phyloP scores from a whole-genome alignment of 2,329 filamentous ascomycete species.

The Xylariaceae sp. region DNA sequence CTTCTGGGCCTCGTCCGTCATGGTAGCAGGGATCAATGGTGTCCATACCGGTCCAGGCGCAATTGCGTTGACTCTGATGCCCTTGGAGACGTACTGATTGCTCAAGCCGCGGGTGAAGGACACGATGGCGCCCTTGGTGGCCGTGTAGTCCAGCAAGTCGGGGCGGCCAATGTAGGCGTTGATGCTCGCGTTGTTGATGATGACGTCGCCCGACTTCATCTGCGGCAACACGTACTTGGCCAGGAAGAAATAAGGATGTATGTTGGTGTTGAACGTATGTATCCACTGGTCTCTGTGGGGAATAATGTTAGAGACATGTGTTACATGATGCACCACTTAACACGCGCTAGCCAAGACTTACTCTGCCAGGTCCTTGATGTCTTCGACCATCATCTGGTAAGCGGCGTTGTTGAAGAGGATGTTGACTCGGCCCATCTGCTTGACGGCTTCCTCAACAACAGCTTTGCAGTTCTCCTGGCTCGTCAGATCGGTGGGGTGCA shows the following conservation, averaged over 20 bases:
- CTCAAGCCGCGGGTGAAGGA: conserved; percentile 72
- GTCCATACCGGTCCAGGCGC: conserved; percentile 78
- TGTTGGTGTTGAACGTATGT: conserved; percentile 76
- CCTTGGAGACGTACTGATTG: conserved; percentile 66
- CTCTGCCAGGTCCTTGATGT: conserved; percentile 67
- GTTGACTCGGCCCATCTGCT: conserved; percentile 63
- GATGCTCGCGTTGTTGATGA: conserved; percentile 83
- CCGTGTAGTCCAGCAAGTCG: conserved; percentile 77
- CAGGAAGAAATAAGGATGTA: conserved; percentile 75
- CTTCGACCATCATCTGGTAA: conserved; percentile 66
- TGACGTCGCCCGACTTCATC: conserved; percentile 66
- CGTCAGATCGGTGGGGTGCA: conserved; percentile 60
- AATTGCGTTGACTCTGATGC: conserved; percentile 55
- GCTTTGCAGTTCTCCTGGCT: conserved; percentile 63
- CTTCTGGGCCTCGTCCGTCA: conserved; percentile 65
- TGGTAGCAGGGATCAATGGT: conserved; percentile 67
- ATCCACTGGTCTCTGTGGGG: conserved; percentile 64
- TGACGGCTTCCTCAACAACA: conserved; percentile 60
- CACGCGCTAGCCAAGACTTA: conserved; percentile 38
- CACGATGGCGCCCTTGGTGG: conserved; percentile 72
- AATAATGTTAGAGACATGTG: conserved; percentile 2
- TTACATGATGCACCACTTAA: too few relatives aligned
- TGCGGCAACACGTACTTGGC: conserved; percentile 71
- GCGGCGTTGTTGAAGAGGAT: conserved; percentile 72
- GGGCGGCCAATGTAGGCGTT: conserved; percentile 78